Evolutionary conservation across 129 eudicot species (phyloP), one percentile per base, ranked within the genome.

Genomic region (Logfia minima): DNA sequence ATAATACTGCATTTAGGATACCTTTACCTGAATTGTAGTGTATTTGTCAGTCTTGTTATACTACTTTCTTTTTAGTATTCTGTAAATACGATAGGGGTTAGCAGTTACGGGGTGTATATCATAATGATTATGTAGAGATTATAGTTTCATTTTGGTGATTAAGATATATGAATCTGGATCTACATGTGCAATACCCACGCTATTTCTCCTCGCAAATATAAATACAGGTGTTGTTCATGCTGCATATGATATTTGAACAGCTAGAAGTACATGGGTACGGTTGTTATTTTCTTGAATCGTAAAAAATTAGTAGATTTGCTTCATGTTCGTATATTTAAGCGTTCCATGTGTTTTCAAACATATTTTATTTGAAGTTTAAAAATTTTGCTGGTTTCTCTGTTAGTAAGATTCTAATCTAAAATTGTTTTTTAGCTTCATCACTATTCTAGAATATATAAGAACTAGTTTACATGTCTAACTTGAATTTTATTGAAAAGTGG

Each of bases 91-190:
- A 24, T 24, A 68, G 59, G 60, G 66, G 68, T 68, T 71, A 79
- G 72, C 56, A 16, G 58, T 71, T 63, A 71, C 18, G 64, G 71
- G 69, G 69, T 79, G 77, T 72, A 79, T 79, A 79, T 62, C 65
- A 43, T 26, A 23, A 58, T 26, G 60, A 56, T 29, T 67, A 18
- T 77, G 59, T 41, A 39, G 70, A 21, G 39, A 37, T 39, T 75
- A 64, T 45, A 59, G 71, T 43, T 43, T 41, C 35, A 43, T 43
- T 45, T 29, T 70, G 31, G 68, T 39, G 29, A 55, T 37, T 67
- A 37, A 35, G 37, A 68, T 41, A 68, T 37, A 37, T 68, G 31
- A 39, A n/a, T n/a, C 18, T 39, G 53, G 72, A 39, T 68, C 28
- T 8, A 41, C 14, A 22, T 21, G 35, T 66, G n/a, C 31, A 22